Evolutionary conservation across 2,329 filamentous ascomycete species (phyloP), one percentile per base, ranked within the genome.

Genomic region (Paecilomyces sp.): DNA sequence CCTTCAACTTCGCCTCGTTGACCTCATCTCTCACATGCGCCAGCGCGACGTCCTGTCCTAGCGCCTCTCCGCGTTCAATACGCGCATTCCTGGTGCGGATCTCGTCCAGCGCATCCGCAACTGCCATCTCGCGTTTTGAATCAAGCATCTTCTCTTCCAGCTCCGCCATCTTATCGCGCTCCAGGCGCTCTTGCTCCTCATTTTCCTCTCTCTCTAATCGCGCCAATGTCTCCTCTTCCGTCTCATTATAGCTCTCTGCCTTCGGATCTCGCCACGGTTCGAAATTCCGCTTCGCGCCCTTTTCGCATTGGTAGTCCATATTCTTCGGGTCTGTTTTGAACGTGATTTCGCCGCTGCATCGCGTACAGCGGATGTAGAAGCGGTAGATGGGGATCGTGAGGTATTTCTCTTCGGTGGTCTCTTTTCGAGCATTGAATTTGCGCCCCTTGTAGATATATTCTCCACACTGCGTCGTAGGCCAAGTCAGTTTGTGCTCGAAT

Each of bases 301-400:
- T 83, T 74, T 95, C 85, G 76, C 84, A 87, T 55, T 81, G 85
- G 71, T 97, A 99, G 72, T 97, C 93, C 82, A 92, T 68, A 70
- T 92, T 92, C 75, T 95, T 95, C 0, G 94, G 94, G 67, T 99
- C 94, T 0, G 94, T 97, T 64, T 90, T 88, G 80, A 97, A 96
- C 0, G 90, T 92, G 66, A 97, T 96, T 71, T 96, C 91, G 52
- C 85, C 87, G 52, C 83, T 87, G 76, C 93, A 97, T 55, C 91
- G 80, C 34, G 92, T 96, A 76, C 93, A 97, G 7, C 91, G 84
- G 68, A 93, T 95, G 77, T 92, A 94, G 80, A 97, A 97, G 31
- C 89, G 85, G 77, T 88, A 94, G 64, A 96, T 92, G 62, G 91
- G 85, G 63, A 97, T 95, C 56, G 85, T 85, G 54, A 96, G 85